Evolutionary conservation across 768 basidiomycete species (phyloP).

Genomic region (Russula griseocarnosa): DNA sequence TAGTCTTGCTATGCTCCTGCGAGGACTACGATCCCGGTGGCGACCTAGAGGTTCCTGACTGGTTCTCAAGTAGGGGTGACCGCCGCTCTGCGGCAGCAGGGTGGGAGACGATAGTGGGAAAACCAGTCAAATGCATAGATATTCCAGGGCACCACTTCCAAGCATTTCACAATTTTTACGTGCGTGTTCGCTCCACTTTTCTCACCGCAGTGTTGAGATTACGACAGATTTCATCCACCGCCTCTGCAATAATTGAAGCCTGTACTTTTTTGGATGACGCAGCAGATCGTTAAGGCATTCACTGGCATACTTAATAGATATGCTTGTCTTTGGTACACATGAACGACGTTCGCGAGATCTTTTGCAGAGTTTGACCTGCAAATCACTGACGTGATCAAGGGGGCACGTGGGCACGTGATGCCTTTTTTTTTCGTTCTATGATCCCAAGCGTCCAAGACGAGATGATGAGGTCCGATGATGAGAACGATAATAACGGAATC

Average conservation of each 20-base stretch:
- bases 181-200: slow-evolving; percentile 34
- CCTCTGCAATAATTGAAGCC: slow-evolving; percentile 20
- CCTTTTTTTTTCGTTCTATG: too few species aligned
- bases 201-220: background rate
- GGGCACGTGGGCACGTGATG: too few species aligned
- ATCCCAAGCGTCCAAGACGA: too few species aligned
- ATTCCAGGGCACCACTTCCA: slow-evolving; percentile 68
- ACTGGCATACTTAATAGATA: background rate
- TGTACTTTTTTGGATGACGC: slow-evolving; percentile 15
- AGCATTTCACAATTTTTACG: slow-evolving; percentile 50
- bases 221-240: slow-evolving; percentile 13
- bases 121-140: slow-evolving; percentile 43
- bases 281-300: background rate
- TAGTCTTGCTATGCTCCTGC: slow-evolving; percentile 52
- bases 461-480: background rate
- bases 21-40: slow-evolving; percentile 42
- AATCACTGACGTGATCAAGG: background rate
- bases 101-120: slow-evolving; percentile 48
- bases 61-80: slow-evolving; percentile 49
- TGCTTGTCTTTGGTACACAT: background rate
- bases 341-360: background rate
- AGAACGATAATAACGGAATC: background rate
- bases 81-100: slow-evolving; percentile 35
- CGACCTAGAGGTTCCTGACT: slow-evolving; percentile 42
- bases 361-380: background rate